Conservation (phyloP, 768 basidiomycete genomes). For the Phylloporus sp. region DNA sequence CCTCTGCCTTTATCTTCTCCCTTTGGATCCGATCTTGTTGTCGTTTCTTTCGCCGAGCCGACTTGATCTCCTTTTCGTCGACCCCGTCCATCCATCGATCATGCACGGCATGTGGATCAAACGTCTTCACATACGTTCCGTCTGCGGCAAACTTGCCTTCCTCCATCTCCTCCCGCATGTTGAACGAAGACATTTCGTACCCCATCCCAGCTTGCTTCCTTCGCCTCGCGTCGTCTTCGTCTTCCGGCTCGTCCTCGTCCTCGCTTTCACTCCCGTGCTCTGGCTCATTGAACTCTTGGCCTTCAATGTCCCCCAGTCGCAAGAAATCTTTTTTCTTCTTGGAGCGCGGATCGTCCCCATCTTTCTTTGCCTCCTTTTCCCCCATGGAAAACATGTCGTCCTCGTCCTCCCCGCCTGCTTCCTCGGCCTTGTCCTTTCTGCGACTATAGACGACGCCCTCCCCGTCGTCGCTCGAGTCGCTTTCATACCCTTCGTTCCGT, state of each 20-base stretch:
- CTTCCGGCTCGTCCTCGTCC: slow-evolving; percentile 42
- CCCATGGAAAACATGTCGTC: slow-evolving; percentile 77
- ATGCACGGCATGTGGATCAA: slow-evolving; percentile 87
- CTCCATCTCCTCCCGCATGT: slow-evolving; percentile 98
- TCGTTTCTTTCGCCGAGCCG: slow-evolving; percentile 70
- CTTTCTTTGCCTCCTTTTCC: slow-evolving; percentile 51
- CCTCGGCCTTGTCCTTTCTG: slow-evolving; percentile 47
- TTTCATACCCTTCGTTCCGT: slow-evolving; percentile 85
- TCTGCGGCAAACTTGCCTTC: slow-evolving; percentile 97
- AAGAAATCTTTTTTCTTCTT: slow-evolving; percentile 69
- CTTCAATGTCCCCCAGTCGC: slow-evolving; percentile 91
- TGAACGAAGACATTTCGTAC: slow-evolving; percentile 89
- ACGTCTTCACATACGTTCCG: slow-evolving; percentile 78
- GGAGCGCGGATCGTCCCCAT: slow-evolving; percentile 38
- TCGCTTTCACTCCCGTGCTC: slow-evolving; percentile 36
- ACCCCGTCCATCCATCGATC: slow-evolving; percentile 95
- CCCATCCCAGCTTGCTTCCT: slow-evolving; percentile 87
- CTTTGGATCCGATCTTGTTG: slow-evolving; percentile 68
- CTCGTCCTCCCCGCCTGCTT: slow-evolving; percentile 63
- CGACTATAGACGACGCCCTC: slow-evolving; percentile 90
- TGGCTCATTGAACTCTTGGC: slow-evolving; percentile 72
- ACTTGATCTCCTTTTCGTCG: slow-evolving; percentile 80
- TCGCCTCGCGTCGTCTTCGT: slow-evolving; percentile 77
- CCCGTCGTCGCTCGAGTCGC: slow-evolving; percentile 91
- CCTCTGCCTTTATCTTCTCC: slow-evolving; percentile 67